Conservation (phyloP, 2,329 filamentous ascomycete genomes). For the Exophiala spinifera region DNA sequence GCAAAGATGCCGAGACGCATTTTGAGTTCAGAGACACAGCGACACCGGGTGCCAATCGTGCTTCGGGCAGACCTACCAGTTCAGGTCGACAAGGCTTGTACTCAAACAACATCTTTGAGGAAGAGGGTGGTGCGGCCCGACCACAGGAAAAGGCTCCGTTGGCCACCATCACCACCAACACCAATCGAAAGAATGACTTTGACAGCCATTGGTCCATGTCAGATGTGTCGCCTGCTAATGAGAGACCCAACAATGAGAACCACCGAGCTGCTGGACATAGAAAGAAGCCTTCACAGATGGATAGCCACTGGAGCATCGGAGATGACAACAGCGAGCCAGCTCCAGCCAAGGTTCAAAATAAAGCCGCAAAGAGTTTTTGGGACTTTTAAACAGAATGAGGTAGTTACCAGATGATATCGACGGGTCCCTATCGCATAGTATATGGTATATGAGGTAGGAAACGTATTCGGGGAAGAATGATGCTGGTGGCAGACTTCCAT, state of each 20-base stretch:
- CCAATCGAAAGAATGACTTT: slow-evolving; percentile 72
- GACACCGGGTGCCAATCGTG: slow-evolving; percentile 46
- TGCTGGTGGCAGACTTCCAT: no score
- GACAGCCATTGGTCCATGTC: slow-evolving; percentile 72
- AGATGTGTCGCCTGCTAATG: slow-evolving; percentile 60
- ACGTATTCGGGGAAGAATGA: no score
- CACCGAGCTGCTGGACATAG: slow-evolving; percentile 55
- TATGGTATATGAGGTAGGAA: no score
- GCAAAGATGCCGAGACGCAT: slow-evolving; percentile 76
- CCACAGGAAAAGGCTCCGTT: slow-evolving; percentile 46
- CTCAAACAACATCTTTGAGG: slow-evolving; percentile 69
- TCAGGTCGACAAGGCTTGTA: slow-evolving; percentile 65
- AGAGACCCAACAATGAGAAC: slow-evolving; percentile 40
- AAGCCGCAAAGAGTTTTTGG: slow-evolving; percentile 27
- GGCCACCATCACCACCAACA: slow-evolving; percentile 68
- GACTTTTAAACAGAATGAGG: slow-evolving; percentile 24
- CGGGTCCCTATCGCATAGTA: no score
- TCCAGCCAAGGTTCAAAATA: slow-evolving; percentile 1
- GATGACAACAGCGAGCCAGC: slow-evolving; percentile 9
- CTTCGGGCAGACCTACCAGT: slow-evolving; percentile 32
- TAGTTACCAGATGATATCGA: background rate
- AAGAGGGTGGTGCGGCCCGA: slow-evolving; percentile 52
- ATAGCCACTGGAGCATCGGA: slow-evolving; percentile 39
- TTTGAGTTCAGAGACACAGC: slow-evolving; percentile 72
- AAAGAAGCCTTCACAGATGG: slow-evolving; percentile 70